Conservation (phyloP, 768 basidiomycete species). For the Thelephora aurantiotincta region DNA sequence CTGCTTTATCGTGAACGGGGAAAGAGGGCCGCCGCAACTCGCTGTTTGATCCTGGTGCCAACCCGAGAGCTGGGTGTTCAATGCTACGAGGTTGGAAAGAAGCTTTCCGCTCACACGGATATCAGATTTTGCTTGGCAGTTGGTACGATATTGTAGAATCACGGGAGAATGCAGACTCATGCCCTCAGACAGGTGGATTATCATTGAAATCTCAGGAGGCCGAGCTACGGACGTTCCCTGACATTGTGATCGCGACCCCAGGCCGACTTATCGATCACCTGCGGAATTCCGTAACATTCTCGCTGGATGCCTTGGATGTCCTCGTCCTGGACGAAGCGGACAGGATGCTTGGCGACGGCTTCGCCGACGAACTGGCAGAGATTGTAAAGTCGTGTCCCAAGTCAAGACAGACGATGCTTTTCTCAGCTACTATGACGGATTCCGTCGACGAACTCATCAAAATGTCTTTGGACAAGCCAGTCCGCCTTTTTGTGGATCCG, state of each 20-base stretch:
- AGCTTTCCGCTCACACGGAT: slow-evolving; percentile 77
- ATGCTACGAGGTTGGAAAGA: slow-evolving; percentile 83
- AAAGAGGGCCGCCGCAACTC: slow-evolving; percentile 70
- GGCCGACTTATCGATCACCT: slow-evolving; percentile 91
- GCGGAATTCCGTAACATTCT: slow-evolving; percentile 88
- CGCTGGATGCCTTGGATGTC: slow-evolving; percentile 83
- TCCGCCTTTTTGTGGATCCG: slow-evolving; percentile 90
- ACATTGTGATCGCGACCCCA: slow-evolving; percentile 92
- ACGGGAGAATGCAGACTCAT: background rate
- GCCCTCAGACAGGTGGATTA: slow-evolving; percentile 53
- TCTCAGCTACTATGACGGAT: slow-evolving; percentile 98
- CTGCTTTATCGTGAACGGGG: slow-evolving; percentile 85
- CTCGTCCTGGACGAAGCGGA: slow-evolving; percentile 96
- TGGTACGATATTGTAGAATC: slow-evolving; percentile 30
- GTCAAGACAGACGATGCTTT: slow-evolving; percentile 93
- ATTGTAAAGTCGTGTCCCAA: slow-evolving; percentile 83
- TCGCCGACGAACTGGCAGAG: slow-evolving; percentile 87
- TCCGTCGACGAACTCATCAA: slow-evolving; percentile 86
- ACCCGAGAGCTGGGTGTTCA: slow-evolving; percentile 95
- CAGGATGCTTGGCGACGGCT: slow-evolving; percentile 91
- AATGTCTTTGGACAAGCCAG: slow-evolving; percentile 86
- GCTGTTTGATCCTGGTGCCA: slow-evolving; percentile 87
- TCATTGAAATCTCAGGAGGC: slow-evolving; percentile 88
- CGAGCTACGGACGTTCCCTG: slow-evolving; percentile 74
- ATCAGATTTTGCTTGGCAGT: slow-evolving; percentile 85